phyloP scores from a whole-genome alignment of 257 asterid genomes.

The Prunella vulgaris region DNA sequence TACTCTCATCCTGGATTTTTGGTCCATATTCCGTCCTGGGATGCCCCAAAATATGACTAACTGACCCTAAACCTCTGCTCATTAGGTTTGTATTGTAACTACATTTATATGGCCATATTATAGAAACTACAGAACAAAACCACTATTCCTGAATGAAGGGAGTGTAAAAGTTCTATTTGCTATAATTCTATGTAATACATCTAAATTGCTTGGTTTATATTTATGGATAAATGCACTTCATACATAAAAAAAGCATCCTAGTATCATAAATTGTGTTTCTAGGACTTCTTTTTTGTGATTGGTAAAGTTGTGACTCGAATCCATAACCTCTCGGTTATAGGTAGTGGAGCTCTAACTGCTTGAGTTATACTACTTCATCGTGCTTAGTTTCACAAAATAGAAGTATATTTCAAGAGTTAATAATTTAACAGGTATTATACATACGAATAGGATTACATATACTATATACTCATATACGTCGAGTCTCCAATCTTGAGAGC shows the following conservation, averaged over 20 bases:
- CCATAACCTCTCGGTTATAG: no score
- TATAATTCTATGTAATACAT: neutral
- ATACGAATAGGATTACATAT: neutral
- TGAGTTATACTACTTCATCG: no score
- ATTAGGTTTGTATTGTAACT: neutral
- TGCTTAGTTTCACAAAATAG: neutral
- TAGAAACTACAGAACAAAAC: neutral
- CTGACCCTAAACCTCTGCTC: neutral
- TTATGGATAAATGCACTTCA: neutral
- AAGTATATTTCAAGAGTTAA: neutral
- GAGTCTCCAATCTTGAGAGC: no score
- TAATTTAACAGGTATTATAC: neutral
- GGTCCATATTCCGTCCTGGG: neutral
- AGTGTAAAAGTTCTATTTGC: neutral
- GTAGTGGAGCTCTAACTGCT: no score
- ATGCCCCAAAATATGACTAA: neutral
- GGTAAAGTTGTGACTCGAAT: no score
- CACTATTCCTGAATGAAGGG: neutral
- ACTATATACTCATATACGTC: no score
- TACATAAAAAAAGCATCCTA: neutral
- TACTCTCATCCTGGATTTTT: neutral
- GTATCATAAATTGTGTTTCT: neutral
- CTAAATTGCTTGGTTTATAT: neutral
- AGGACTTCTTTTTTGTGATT: no score
- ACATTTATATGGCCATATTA: neutral